These are phyloP conservation scores for Penicillium sp. DNA, from an alignment of 2,329 filamentous ascomycete genomes.

Conservation along the genomic window DNA sequence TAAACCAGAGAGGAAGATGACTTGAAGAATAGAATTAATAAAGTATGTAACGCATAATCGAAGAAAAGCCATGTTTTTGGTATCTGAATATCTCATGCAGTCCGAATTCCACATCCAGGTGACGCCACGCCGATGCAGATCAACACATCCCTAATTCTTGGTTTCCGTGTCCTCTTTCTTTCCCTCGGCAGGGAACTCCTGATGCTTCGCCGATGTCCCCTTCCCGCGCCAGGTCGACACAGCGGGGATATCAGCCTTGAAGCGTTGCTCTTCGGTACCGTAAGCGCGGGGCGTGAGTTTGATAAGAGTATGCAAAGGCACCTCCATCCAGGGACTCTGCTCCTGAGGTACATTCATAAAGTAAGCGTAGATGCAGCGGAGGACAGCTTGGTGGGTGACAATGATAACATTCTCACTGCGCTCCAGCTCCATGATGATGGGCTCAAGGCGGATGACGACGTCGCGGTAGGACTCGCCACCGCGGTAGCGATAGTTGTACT, in stretches of 20 bases:
- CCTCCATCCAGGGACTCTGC: slow-evolving; percentile 96
- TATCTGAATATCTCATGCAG: slow-evolving; percentile 13
- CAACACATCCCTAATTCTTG: slow-evolving; percentile 1
- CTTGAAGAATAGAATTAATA: neutral
- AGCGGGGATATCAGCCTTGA: slow-evolving; percentile 87
- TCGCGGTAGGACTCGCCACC: slow-evolving; percentile 95
- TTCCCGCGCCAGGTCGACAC: slow-evolving; percentile 96
- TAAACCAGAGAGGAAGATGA: neutral
- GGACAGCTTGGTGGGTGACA: slow-evolving; percentile 93
- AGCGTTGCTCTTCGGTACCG: slow-evolving; percentile 82
- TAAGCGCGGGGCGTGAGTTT: slow-evolving; percentile 95
- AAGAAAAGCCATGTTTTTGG: slow-evolving; percentile 11
- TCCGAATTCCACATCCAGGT: slow-evolving; percentile 10
- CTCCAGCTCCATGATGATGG: slow-evolving; percentile 99
- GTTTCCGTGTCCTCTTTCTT: slow-evolving; percentile 11
- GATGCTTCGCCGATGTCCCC: slow-evolving; percentile 86
- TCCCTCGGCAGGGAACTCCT: slow-evolving; percentile 41
- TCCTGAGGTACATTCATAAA: slow-evolving; percentile 97
- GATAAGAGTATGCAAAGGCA: slow-evolving; percentile 92
- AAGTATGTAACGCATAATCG: slow-evolving; percentile 1
- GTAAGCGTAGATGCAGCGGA: slow-evolving; percentile 97
- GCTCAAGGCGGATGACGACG: slow-evolving; percentile 94
- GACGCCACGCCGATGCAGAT: slow-evolving; percentile 13
- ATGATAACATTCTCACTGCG: slow-evolving; percentile 95
- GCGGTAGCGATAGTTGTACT: slow-evolving; percentile 98